Base-by-base conservation (phyloP, 2,329 filamentous ascomycete species). In the Diaporthe sp. region DNA sequence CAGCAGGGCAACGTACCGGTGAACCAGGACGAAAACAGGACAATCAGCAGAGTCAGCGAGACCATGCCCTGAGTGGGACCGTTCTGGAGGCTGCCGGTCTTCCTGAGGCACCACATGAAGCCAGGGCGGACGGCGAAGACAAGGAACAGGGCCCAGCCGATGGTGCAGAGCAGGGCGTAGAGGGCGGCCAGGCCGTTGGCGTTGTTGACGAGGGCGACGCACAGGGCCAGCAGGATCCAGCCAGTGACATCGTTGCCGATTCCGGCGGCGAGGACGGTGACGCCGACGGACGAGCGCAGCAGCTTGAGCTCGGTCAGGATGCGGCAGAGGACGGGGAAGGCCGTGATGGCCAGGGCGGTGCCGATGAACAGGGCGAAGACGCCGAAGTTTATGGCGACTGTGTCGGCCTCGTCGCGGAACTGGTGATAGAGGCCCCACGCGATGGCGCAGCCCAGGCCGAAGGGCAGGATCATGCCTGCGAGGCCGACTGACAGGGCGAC, bases 261-360 rank as follows among this genome's bases (percentile, higher is more conserved):
- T 70, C 96, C 96, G 8, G 96, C 96, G 4, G 96, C 95, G 12
- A 98, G 88, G 2, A 96, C 94, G 51, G 97, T 97, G 49, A 98
- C 91, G 81, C 96, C 96, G 7, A 98, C 96, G 0, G 93, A 90
- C 2, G 95, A 97, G 73, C 90, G 87, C 6, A 98, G 91, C 68
- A 98, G 88, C 80, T 98, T 97, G 72, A 98, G 87, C 83, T 98
- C 96, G 0, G 95, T 96, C 78, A 98, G 86, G 78, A 98, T 98
- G 82, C 96, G 94, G 81, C 96, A 98, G 17, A 98, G 90, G 0
- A 98, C 96, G 0, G 96, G 96, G 80, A 98, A 93, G 12, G 91
- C 95, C 1, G 96, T 98, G 79, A 98, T 98, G 39, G 95, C 94
- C 84, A 98, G 93, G 0, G 96, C 96, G 72, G 98, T 96, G 83